phyloP scores from a whole-genome alignment of 345 rosid genomes.

The Boechera retrofracta region DNA sequence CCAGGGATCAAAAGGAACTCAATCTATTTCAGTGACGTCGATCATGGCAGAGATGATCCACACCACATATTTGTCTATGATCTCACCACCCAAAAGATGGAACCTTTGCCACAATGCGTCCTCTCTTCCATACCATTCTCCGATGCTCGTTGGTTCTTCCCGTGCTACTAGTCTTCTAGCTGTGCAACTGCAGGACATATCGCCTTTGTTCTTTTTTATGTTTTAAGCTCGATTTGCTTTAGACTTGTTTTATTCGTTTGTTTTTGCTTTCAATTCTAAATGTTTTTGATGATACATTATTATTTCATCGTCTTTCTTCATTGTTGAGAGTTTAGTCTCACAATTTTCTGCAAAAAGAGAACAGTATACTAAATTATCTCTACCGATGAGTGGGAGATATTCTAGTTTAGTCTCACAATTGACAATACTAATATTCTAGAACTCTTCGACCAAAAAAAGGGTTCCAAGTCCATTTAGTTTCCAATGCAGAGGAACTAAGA shows the following conservation, averaged over 20 bases:
- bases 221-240: neutral
- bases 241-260: neutral
- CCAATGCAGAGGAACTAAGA: neutral
- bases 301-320: neutral
- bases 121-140: neutral
- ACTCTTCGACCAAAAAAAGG: neutral
- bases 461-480: neutral
- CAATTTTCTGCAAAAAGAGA: neutral
- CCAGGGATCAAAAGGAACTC: constrained; percentile 30
- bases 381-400: neutral
- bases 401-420: neutral
- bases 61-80: constrained; percentile 28
- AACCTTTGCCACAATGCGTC: neutral
- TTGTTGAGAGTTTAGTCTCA: neutral
- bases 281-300: neutral
- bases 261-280: neutral
- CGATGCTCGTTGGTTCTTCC: constrained; percentile 36
- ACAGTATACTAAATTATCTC: neutral
- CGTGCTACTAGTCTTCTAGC: neutral
- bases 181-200: neutral
- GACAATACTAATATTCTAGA: neutral
- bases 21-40: constrained; percentile 13
- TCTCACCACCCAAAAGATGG: neutral
- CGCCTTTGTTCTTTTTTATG: neutral
- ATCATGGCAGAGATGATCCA: neutral